Conservation (phyloP, 257 asterid species). For the Datura wrightii region DNA sequence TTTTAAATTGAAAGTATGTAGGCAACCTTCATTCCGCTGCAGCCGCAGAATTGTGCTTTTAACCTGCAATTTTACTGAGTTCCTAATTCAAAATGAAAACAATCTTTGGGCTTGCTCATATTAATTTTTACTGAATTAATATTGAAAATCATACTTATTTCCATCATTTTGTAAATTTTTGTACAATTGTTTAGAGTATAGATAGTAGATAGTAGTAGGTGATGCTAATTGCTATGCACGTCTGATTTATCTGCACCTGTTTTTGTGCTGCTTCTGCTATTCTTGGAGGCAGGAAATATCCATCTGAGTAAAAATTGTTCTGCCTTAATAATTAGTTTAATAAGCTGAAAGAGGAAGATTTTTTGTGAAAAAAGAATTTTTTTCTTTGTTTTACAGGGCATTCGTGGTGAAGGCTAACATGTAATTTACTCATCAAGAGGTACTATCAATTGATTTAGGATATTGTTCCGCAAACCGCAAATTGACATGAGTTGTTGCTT, state of each 20-base stretch:
- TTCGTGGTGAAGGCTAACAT: background rate
- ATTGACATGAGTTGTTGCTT: conserved; percentile 74
- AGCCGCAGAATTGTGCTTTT: background rate
- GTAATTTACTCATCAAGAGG: conserved; percentile 17
- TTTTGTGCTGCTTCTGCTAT: background rate
- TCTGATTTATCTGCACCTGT: background rate
- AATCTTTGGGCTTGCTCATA: background rate
- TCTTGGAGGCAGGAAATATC: background rate
- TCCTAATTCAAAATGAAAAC: background rate
- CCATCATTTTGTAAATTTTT: background rate
- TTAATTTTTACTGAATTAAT: background rate
- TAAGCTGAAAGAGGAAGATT: background rate
- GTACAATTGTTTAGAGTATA: background rate
- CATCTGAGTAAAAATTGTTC: background rate
- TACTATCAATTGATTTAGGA: conserved; percentile 17
- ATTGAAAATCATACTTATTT: background rate
- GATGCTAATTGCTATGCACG: background rate
- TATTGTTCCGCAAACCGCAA: conserved; percentile 33
- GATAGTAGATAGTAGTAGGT: background rate
- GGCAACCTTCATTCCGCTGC: background rate
- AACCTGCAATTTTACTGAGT: background rate
- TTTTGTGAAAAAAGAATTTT: background rate
- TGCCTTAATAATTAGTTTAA: background rate
- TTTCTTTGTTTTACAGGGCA: background rate
- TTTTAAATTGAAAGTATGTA: background rate